Evolutionary conservation across 1,139 yeast species (phyloP).

Genomic region (Geotrichum citri-aurantii): DNA sequence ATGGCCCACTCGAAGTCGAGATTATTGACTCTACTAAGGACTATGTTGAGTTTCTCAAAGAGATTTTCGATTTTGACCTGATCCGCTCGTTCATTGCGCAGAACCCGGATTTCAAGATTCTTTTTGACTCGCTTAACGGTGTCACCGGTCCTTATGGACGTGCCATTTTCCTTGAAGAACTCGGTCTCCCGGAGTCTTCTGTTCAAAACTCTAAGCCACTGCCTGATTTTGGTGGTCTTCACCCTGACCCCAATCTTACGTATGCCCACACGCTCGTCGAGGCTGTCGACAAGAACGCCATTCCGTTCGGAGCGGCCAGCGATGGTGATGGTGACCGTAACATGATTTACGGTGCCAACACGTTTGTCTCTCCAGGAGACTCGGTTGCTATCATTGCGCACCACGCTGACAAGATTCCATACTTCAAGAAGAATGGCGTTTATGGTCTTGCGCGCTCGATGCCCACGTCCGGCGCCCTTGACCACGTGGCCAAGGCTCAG

Average conservation of each 20-base stretch:
- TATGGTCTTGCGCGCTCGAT: conserved; percentile 95
- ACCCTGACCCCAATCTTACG: conserved; percentile 96
- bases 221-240: conserved; percentile 95
- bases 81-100: conserved; percentile 65
- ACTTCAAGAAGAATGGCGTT: conserved; percentile 79
- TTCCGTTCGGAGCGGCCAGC: conserved; percentile 96
- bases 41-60: conserved; percentile 72
- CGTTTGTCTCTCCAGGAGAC: conserved; percentile 98
- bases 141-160: conserved; percentile 96
- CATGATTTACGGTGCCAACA: conserved; percentile 94
- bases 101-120: conserved; percentile 56
- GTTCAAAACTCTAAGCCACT: conserved; percentile 74
- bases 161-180: conserved; percentile 75
- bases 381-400: conserved; percentile 97
- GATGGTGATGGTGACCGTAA: conserved; percentile 99
- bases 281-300: conserved; percentile 68
- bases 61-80: conserved; percentile 80
- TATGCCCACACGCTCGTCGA: conserved; percentile 86
- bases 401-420: conserved; percentile 82
- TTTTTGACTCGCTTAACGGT: conserved; percentile 91
- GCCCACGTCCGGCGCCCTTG: conserved; percentile 96
- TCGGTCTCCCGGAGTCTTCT: conserved; percentile 64
- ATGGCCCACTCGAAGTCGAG: conserved; percentile 58
- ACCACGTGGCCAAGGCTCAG: conserved; percentile 77
- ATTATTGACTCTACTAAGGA: conserved; percentile 76